Base-by-base conservation (phyloP, 1,139 yeast genomes). In the Nakaseomyces glabratus region DNA sequence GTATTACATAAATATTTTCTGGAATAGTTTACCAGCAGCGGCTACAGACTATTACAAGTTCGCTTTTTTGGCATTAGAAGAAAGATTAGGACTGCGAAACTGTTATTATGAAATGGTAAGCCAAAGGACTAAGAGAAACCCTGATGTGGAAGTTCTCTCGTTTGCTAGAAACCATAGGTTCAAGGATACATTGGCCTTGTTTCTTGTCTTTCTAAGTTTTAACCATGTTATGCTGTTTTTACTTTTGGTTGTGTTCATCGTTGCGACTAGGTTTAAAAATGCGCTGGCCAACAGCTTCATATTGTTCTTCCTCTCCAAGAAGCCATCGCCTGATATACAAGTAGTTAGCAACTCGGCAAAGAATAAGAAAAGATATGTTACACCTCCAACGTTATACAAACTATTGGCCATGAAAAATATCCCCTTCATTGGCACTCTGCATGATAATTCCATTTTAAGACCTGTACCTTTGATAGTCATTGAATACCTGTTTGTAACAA, bases 181-280 rank as follows among this genome's bases (percentile, higher is more conserved):
- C 33, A 46, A 52, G 36, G 60, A 55, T 36, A 52, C 59, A 1
- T 37, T 55, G 22, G 55, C 58, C 9, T 33, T 55, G 16, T 49
- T 54, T 25, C 40, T 53, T 6, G 52, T 55, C 6, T 51, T 54
- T 33, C 37, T 52, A 28, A 51, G 53, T 33, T 51, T 55, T 29
- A 53, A 53, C 30, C 55, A 53, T 32, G 40, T 48, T 33, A 42
- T 45, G 7, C 41, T 54, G 7, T 28, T 52, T 28, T 40, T 54
- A 31, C 33, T 55, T 16, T 35, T 52, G 20, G 25, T 44, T 3
- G 36, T 46, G 8, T 55, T 51, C 36, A 45, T 52, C 17, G 28
- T 52, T 17, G 52, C 57, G 11, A 47, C 52, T 2, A 42, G 44
- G 24, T 50, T 47, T 14, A 42, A 47, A 31, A 40, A 49, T 35